Evolutionary conservation across 2,329 filamentous ascomycete genomes (phyloP).

Genomic region (Botrytis tulipae): DNA sequence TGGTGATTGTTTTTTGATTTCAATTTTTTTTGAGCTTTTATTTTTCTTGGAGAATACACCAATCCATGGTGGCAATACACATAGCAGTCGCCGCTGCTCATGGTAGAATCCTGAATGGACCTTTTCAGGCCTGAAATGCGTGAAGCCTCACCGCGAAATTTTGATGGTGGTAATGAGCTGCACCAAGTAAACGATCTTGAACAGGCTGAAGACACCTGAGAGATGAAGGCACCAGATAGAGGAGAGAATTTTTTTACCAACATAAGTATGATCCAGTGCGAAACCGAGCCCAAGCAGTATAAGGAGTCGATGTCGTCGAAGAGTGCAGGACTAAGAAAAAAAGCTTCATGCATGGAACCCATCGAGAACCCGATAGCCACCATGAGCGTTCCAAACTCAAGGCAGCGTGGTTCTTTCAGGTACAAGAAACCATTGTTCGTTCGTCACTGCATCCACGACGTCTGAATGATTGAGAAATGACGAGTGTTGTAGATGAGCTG

Average conservation of each 20-base stretch:
- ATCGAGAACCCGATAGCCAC: slow-evolving; percentile 1
- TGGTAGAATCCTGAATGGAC: neutral
- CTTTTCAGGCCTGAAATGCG: neutral
- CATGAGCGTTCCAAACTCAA: slow-evolving; percentile 4
- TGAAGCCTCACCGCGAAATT: neutral
- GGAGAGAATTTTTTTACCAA: neutral
- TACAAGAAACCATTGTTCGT: neutral
- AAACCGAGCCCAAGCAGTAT: neutral
- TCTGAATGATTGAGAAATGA: neutral
- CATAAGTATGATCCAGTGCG: neutral
- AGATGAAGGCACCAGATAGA: neutral
- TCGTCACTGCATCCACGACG: neutral
- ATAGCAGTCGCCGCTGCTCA: neutral
- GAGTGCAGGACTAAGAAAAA: neutral
- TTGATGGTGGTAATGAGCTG: neutral
- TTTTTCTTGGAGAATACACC: neutral
- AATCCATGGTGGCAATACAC: neutral
- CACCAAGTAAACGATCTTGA: neutral
- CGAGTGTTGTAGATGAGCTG: neutral
- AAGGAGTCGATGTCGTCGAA: neutral
- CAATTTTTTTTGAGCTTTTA: neutral
- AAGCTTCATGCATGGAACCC: neutral
- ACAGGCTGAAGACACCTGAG: neutral
- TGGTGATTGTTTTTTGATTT: neutral
- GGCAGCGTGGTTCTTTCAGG: slow-evolving; percentile 3